These are phyloP conservation scores for Cladophialophora psammophila DNA, from an alignment of 2,329 filamentous ascomycete species.

Conservation along the genomic window DNA sequence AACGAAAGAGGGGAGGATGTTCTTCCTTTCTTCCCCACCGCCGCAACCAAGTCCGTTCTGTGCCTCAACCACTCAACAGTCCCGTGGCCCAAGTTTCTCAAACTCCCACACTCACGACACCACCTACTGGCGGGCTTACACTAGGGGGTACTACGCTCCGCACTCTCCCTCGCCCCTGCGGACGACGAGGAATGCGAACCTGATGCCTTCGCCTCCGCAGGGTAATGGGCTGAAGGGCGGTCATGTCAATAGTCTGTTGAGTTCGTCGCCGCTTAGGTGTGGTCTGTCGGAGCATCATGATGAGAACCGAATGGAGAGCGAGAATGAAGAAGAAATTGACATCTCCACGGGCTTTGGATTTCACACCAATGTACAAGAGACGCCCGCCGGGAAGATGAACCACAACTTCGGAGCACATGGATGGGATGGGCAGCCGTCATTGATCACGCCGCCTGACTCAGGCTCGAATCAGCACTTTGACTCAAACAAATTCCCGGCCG, in stretches of 20 bases:
- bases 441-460: constrained; percentile 30
- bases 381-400: constrained; percentile 18
- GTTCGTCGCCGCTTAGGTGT: constrained; percentile 24
- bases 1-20: neutral
- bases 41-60: neutral
- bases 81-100: neutral
- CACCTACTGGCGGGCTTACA: constrained; percentile 11
- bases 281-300: constrained; percentile 1
- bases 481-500: neutral
- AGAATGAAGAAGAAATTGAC: neutral
- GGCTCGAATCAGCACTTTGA: neutral
- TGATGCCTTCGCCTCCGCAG: constrained; percentile 27
- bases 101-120: neutral
- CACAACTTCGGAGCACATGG: neutral
- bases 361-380: neutral
- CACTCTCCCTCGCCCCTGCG: constrained; percentile 37
- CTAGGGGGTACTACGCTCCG: constrained; percentile 16
- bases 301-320: neutral
- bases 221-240: constrained; percentile 2
- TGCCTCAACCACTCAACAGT: constrained; percentile 6
- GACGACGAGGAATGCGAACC: constrained; percentile 39
- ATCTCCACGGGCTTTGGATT: neutral
- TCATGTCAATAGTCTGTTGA: constrained; percentile 17
- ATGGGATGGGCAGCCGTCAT: neutral
- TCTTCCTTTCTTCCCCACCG: constrained; percentile 15